Percentiles rank a stretch among this genome's conserved stretches.
phyloP scores from a whole-genome alignment of 371 early-diverging fungal species.

The Coemansia sp. region DNA sequence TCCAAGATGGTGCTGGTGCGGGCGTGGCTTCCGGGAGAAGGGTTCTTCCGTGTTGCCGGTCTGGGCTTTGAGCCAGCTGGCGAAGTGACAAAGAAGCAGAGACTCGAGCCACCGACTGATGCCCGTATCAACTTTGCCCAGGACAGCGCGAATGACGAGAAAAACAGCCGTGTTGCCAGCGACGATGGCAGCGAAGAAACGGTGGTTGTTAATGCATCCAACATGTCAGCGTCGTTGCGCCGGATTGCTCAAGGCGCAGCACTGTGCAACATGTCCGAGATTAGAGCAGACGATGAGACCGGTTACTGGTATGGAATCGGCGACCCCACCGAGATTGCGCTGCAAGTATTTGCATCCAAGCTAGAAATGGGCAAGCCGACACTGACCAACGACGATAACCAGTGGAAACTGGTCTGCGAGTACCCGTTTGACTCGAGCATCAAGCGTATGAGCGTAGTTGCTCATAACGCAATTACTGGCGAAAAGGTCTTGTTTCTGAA shows the following conservation, averaged over 20 bases:
- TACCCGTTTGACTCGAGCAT: constrained; percentile 81
- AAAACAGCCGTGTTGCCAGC: not conserved
- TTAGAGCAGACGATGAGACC: constrained; percentile 59
- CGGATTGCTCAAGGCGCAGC: constrained; percentile 58
- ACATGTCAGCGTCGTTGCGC: constrained; percentile 50
- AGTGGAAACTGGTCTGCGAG: constrained; percentile 73
- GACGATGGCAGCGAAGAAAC: constrained; percentile 10
- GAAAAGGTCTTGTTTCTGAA: constrained; percentile 56
- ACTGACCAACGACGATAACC: constrained; percentile 51
- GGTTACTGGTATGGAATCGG: constrained; percentile 75
- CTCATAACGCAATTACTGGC: constrained; percentile 60
- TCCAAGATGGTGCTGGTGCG: constrained; percentile 74
- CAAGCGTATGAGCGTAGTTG: constrained; percentile 92
- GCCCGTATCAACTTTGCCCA: constrained; percentile 39
- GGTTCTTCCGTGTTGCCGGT: constrained; percentile 62
- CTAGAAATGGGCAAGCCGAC: constrained; percentile 65
- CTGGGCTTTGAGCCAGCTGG: constrained; percentile 69
- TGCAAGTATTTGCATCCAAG: constrained; percentile 76
- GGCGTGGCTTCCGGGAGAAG: constrained; percentile 67
- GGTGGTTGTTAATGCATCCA: constrained; percentile 38
- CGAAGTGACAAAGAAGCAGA: constrained; percentile 54
- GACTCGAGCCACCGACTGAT: not conserved
- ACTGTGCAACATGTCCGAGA: constrained; percentile 74
- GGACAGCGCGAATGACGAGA: not conserved
- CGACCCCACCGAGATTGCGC: constrained; percentile 82